Evolutionary conservation across 2,329 filamentous ascomycete species (phyloP).

Genomic region (Zymoseptoria brevis): DNA sequence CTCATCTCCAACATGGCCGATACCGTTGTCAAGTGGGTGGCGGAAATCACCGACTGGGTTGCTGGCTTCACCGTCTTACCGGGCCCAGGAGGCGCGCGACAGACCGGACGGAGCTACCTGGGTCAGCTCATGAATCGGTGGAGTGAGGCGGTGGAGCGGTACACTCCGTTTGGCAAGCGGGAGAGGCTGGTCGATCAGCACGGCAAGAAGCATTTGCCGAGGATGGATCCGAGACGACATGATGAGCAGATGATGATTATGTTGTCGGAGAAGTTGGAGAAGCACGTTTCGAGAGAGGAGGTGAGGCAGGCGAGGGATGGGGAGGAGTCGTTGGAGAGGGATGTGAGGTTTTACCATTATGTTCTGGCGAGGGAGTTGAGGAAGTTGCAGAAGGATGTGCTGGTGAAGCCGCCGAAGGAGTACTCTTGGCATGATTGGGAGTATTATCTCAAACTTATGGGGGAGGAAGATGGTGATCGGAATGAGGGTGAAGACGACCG

Average conservation of each 20-base stretch:
- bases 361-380: slow-evolving; percentile 40
- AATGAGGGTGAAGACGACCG: slow-evolving; percentile 14
- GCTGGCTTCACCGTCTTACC: slow-evolving; percentile 44
- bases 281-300: slow-evolving; percentile 34
- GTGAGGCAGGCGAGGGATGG: slow-evolving; percentile 29
- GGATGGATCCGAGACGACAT: slow-evolving; percentile 15
- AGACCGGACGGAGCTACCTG: slow-evolving; percentile 20
- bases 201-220: slow-evolving; percentile 8
- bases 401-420: slow-evolving; percentile 29
- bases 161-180: slow-evolving; percentile 4
- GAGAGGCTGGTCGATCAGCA: slow-evolving; percentile 2
- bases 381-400: slow-evolving; percentile 36
- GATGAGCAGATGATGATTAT: slow-evolving; percentile 13
- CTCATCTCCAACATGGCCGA: slow-evolving; percentile 49
- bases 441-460: slow-evolving; percentile 42
- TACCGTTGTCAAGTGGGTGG: slow-evolving; percentile 47
- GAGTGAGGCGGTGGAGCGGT: slow-evolving; percentile 7
- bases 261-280: slow-evolving; percentile 19
- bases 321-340: slow-evolving; percentile 23
- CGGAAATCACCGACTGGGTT: slow-evolving; percentile 48
- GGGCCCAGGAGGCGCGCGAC: slow-evolving; percentile 2
- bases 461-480: slow-evolving; percentile 35
- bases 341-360: slow-evolving; percentile 46
- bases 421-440: slow-evolving; percentile 39
- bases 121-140: slow-evolving; percentile 1